A percentile compares a stretch with the other conserved stretches of the same genome.
Evolutionary conservation across 805 yeast species (phyloP).

Genomic region (Schwanniomyces vanrijiae): DNA sequence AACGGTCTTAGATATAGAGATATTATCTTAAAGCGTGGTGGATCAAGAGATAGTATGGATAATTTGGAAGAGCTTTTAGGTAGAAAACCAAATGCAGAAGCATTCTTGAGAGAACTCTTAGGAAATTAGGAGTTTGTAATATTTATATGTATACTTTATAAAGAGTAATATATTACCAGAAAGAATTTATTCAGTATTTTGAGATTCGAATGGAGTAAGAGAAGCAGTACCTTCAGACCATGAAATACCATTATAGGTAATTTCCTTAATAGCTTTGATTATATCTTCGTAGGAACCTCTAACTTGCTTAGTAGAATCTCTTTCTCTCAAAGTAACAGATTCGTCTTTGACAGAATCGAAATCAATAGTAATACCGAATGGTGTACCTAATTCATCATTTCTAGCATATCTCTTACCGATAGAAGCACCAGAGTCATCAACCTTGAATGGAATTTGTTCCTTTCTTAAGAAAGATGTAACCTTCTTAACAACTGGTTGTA

Average conservation of each 20-base stretch:
- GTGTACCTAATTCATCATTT: constrained; percentile 98
- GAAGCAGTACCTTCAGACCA: constrained; percentile 86
- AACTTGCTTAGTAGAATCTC: constrained; percentile 95
- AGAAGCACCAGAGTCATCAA: constrained; percentile 95
- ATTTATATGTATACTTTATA: not conserved
- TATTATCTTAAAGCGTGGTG: constrained; percentile 68
- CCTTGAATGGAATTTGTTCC: constrained; percentile 88
- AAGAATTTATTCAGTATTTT: constrained; percentile 35
- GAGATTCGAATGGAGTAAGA: constrained; percentile 72
- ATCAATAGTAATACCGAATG: constrained; percentile 96
- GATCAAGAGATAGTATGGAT: constrained; percentile 67
- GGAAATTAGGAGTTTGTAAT: constrained; percentile 11
- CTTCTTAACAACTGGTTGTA: constrained; percentile 70
- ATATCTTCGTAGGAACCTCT: constrained; percentile 83
- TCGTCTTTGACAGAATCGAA: constrained; percentile 87
- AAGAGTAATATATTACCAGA: not conserved
- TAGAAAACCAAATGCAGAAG: constrained; percentile 70
- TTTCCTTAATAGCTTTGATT: constrained; percentile 66
- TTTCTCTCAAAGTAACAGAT: constrained; percentile 92
- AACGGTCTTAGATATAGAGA: constrained; percentile 71
- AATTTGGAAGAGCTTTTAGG: constrained; percentile 67
- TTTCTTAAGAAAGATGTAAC: constrained; percentile 72
- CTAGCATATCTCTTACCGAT: constrained; percentile 98
- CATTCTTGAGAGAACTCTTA: constrained; percentile 65
- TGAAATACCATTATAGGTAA: constrained; percentile 70